phyloP scores from a whole-genome alignment of 2,329 filamentous ascomycete species.

The Mariannaea sp. region DNA sequence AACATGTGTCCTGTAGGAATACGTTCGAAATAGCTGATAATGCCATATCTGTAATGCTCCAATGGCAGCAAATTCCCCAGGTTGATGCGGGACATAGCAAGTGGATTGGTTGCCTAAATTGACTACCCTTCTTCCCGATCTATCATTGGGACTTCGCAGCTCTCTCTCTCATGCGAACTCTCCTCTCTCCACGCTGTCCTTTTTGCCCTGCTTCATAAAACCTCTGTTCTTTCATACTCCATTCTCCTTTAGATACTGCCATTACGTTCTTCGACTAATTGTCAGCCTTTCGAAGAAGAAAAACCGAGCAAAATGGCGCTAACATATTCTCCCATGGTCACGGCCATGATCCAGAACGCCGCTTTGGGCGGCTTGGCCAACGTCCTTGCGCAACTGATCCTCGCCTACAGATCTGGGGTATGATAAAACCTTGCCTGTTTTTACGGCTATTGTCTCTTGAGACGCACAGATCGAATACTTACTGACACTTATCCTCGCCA shows the following conservation, averaged over 20 bases:
- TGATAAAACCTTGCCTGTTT: conserved; percentile 21
- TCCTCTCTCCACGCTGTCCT: not conserved
- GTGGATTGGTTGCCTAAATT: too few species aligned
- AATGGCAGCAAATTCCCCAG: conserved; percentile 3
- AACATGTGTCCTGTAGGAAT: too few species aligned
- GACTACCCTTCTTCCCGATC: too few species aligned
- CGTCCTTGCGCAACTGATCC: conserved; percentile 72
- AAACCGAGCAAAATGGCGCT: conserved; percentile 31
- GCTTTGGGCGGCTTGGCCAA: conserved; percentile 71
- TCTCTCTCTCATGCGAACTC: not conserved
- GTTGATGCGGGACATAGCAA: too few species aligned
- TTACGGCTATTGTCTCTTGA: too few species aligned
- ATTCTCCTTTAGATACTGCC: not conserved
- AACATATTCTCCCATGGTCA: conserved; percentile 55
- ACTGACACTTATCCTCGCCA: not conserved
- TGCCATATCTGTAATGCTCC: too few species aligned
- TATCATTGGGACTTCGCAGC: not conserved
- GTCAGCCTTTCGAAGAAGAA: too few species aligned
- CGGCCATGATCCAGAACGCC: conserved; percentile 67
- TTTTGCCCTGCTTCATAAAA: not conserved
- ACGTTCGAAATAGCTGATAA: too few species aligned
- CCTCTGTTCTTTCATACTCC: not conserved
- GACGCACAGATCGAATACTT: not conserved
- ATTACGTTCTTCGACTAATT: too few species aligned
- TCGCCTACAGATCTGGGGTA: conserved; percentile 65